Conservation (phyloP, 805 yeast species). For the Monosporozyma siamensis region DNA sequence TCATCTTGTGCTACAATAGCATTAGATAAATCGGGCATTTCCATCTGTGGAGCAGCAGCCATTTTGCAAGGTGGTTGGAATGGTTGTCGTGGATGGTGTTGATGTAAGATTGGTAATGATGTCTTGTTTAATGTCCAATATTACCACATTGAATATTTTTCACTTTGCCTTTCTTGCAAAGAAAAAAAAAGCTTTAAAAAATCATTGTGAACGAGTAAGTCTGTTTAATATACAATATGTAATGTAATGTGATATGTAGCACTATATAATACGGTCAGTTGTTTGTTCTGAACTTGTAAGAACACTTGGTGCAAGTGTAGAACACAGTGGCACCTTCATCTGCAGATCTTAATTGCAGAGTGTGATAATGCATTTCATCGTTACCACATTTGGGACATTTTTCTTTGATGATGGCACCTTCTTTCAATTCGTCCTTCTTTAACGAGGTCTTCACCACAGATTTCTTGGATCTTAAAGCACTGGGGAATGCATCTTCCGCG, state of each 20-base stretch:
- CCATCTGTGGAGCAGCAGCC: conserved; percentile 26
- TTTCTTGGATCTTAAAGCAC: conserved; percentile 65
- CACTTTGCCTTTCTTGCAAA: too few species aligned
- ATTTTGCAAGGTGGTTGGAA: background rate
- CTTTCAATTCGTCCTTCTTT: conserved; percentile 69
- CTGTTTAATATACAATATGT: background rate
- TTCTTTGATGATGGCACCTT: conserved; percentile 95
- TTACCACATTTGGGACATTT: conserved; percentile 98
- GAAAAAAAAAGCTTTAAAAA: background rate
- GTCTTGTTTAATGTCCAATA: too few species aligned
- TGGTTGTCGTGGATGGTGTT: too few species aligned
- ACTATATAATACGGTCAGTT: conserved; percentile 39
- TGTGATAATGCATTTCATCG: conserved; percentile 97
- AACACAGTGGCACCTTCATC: conserved; percentile 99
- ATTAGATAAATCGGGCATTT: conserved; percentile 86
- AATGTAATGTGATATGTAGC: too few species aligned
- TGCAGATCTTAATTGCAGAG: conserved; percentile 92
- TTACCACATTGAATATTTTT: too few species aligned
- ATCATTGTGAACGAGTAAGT: background rate
- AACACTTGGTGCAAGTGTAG: conserved; percentile 90
- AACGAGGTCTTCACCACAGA: conserved; percentile 85
- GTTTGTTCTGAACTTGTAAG: conserved; percentile 88
- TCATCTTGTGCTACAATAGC: conserved; percentile 99
- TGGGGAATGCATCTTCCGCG: conserved; percentile 90
- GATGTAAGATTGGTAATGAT: too few species aligned